Percentiles rank a stretch among this genome's conserved stretches.
phyloP scores from a whole-genome alignment of 2,329 filamentous ascomycete genomes.

The Diplodia intermedia region DNA sequence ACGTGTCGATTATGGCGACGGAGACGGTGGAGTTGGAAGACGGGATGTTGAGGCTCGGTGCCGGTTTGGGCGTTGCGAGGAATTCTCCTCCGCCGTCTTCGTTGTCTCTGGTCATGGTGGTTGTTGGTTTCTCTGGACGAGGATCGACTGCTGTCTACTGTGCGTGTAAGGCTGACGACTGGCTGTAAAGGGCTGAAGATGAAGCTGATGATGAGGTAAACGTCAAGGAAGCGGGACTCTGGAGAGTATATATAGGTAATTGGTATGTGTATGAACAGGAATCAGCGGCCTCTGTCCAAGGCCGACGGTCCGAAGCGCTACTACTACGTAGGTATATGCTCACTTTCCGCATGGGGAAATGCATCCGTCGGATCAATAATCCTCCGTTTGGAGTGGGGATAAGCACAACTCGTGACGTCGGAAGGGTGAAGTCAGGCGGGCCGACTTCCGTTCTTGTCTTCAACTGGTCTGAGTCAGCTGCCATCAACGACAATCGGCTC shows the following conservation, averaged over 20 bases:
- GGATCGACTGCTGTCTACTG: neutral
- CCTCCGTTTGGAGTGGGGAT: neutral
- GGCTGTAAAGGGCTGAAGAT: neutral
- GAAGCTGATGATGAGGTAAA: neutral
- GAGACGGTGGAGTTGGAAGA: neutral
- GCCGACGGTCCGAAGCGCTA: neutral
- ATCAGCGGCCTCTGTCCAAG: neutral
- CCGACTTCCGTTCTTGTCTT: neutral
- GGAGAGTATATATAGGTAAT: neutral
- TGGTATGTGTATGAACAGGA: neutral
- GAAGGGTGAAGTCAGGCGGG: neutral
- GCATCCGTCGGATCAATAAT: neutral
- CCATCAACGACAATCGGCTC: neutral
- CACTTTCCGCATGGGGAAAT: neutral
- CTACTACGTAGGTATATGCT: neutral
- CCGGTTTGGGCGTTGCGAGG: neutral
- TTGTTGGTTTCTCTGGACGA: neutral
- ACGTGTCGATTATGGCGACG: conserved; percentile 21
- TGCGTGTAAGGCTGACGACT: neutral
- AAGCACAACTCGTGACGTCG: neutral
- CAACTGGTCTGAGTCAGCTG: neutral
- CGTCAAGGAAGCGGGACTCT: neutral
- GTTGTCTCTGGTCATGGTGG: neutral
- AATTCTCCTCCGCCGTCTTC: neutral
- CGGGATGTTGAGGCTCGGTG: conserved; percentile 7